These are phyloP conservation scores for Mucor saturninus DNA, from an alignment of 371 early-diverging fungal species.

Conservation along the genomic window DNA sequence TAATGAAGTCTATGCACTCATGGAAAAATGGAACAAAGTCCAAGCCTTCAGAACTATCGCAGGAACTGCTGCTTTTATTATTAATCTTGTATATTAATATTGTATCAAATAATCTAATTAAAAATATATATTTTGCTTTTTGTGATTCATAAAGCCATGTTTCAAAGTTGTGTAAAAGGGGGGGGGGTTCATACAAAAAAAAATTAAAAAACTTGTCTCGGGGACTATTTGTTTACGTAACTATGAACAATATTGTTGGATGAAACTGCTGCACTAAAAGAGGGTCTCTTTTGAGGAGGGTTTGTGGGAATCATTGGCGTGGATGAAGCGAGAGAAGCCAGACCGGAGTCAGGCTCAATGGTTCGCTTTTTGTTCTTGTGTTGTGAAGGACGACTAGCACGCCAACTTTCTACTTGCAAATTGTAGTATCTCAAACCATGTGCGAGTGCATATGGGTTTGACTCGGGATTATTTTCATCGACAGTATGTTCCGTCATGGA, in stretches of 20 bases:
- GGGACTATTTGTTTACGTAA: slow-evolving; percentile 1
- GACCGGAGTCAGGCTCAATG: slow-evolving; percentile 17
- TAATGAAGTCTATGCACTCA: slow-evolving; percentile 6
- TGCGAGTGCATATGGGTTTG: slow-evolving; percentile 71
- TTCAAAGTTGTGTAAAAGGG: too few relatives aligned
- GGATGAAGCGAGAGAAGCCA: slow-evolving; percentile 20
- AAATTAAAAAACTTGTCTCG: neutral
- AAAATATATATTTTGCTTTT: too few relatives aligned
- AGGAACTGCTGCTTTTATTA: slow-evolving; percentile 23
- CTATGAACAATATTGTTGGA: slow-evolving; percentile 10
- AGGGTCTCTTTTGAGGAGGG: neutral
- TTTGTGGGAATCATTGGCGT: neutral
- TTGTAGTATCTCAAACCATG: slow-evolving; percentile 64
- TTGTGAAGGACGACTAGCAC: slow-evolving; percentile 4
- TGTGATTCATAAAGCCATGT: too few relatives aligned
- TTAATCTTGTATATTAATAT: slow-evolving; percentile 15
- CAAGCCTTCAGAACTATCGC: slow-evolving; percentile 22
- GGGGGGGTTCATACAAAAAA: neutral
- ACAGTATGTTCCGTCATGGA: slow-evolving; percentile 61
- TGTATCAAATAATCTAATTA: too few relatives aligned
- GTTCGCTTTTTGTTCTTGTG: slow-evolving; percentile 8
- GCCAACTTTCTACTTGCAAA: slow-evolving; percentile 64
- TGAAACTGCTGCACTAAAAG: neutral
- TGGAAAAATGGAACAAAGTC: slow-evolving; percentile 18
- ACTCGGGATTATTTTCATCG: slow-evolving; percentile 39